A percentile compares a stretch with the other conserved stretches of the same genome.
phyloP scores from a whole-genome alignment of 768 basidiomycete genomes.

The Rhodotorula sphaerocarpa region DNA sequence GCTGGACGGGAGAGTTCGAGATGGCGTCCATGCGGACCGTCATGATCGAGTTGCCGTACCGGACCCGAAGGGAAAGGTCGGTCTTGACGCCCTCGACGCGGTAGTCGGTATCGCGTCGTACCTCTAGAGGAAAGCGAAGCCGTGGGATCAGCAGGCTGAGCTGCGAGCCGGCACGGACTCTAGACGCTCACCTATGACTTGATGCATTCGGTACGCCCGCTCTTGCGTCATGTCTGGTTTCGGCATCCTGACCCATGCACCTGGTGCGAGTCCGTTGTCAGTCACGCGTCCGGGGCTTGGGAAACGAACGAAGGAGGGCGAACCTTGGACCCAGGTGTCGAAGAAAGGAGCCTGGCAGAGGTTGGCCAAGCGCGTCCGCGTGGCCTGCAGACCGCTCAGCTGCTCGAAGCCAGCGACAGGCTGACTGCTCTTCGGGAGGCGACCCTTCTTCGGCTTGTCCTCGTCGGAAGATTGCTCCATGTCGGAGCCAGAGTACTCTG shows the following conservation, averaged over 20 bases:
- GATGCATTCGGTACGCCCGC: no score
- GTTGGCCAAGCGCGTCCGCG: conserved; percentile 63
- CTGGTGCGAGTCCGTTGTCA: no score
- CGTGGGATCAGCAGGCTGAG: no score
- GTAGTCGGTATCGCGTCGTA: conserved; percentile 7
- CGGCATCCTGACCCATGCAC: no score
- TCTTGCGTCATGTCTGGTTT: no score
- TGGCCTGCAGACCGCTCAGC: conserved; percentile 57
- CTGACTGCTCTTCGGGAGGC: conserved; percentile 43
- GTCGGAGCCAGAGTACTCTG: conserved; percentile 52
- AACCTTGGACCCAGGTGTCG: conserved; percentile 69
- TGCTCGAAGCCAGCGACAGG: conserved; percentile 43
- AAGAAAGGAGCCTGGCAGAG: conserved; percentile 73
- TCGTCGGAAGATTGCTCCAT: conserved; percentile 75
- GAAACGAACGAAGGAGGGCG: conserved; percentile 27
- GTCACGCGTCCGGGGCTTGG: no score
- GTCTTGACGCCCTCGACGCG: conserved; percentile 24
- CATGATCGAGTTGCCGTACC: conserved; percentile 61
- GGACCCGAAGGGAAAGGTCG: conserved; percentile 63
- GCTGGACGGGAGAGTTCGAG: conserved; percentile 61
- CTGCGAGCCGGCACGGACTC: no score
- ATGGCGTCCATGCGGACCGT: conserved; percentile 73
- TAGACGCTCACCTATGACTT: no score
- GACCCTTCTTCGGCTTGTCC: conserved; percentile 43
- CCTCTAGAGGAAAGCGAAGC: no score